Conservation (phyloP, 352 stramenopile species). For the Thraustochytrium sp. region DNA sequence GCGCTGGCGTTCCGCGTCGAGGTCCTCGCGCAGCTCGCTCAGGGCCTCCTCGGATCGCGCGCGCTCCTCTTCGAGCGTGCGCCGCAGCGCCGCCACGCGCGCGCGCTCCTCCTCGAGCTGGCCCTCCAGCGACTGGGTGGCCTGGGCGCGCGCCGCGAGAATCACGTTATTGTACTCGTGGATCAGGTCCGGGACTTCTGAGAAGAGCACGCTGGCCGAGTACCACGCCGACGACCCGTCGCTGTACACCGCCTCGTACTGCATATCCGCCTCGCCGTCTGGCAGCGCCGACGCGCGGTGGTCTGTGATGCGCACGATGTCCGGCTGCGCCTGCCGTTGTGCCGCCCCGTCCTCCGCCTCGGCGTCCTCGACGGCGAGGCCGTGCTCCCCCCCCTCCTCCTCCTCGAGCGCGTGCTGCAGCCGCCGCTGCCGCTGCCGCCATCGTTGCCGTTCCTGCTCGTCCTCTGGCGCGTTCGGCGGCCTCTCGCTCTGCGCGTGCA, state of each 20-base stretch:
- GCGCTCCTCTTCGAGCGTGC: neutral
- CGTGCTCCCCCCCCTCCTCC: neutral
- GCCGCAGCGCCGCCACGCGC: neutral
- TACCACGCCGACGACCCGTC: neutral
- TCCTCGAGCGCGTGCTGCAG: neutral
- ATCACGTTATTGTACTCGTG: conserved; percentile 44
- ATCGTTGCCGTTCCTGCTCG: too few species aligned
- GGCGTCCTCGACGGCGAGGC: neutral
- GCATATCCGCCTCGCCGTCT: conserved; percentile 24
- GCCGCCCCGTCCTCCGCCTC: neutral
- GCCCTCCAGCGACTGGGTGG: neutral
- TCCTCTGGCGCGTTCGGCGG: neutral
- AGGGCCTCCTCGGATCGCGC: neutral
- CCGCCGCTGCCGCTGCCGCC: too few species aligned
- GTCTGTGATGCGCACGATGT: neutral
- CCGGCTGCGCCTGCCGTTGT: neutral
- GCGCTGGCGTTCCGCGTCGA: neutral
- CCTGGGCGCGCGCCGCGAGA: neutral
- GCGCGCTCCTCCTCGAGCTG: conserved; percentile 16
- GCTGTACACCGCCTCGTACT: conserved; percentile 4
- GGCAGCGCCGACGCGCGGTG: neutral
- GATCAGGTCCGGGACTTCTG: conserved; percentile 29
- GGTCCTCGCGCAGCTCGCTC: neutral
- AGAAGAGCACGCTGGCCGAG: neutral
- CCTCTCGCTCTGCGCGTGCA: neutral